Conservation (phyloP, 2,329 filamentous ascomycete genomes). For the Aspergillus tubingensis region DNA sequence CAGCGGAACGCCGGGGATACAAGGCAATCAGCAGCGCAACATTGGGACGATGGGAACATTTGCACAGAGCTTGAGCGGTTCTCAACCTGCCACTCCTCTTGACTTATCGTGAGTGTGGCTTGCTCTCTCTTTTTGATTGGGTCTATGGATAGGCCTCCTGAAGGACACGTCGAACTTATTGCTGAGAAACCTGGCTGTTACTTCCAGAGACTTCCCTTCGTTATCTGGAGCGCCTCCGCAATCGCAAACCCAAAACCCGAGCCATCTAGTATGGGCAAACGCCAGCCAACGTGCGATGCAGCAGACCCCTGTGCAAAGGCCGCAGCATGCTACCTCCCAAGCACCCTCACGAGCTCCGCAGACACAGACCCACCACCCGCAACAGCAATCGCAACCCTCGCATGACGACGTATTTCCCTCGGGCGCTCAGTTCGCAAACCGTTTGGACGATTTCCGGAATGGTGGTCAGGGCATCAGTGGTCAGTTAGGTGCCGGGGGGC, state of each 20-base stretch:
- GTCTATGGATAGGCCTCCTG: background rate
- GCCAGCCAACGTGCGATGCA: conserved; percentile 56
- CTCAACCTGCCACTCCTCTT: conserved; percentile 55
- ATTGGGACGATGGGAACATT: conserved; percentile 56
- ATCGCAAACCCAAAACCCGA: conserved; percentile 53
- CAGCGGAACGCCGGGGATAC: conserved; percentile 54
- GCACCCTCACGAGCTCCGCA: conserved; percentile 44
- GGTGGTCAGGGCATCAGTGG: conserved; percentile 57
- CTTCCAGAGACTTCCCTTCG: conserved; percentile 61
- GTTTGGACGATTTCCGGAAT: conserved; percentile 58
- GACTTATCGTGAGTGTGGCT: conserved; percentile 57
- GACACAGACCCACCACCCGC: conserved; percentile 42
- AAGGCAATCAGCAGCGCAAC: conserved; percentile 53
- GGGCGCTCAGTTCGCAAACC: conserved; percentile 53
- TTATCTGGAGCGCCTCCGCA: conserved; percentile 60
- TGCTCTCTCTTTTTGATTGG: conserved; percentile 1
- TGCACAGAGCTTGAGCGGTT: conserved; percentile 58
- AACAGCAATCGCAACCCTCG: conserved; percentile 48
- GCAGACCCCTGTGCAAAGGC: conserved; percentile 56
- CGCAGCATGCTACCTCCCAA: conserved; percentile 50
- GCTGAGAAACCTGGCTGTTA: conserved; percentile 12
- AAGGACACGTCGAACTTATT: background rate
- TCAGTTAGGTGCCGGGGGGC: conserved; percentile 51
- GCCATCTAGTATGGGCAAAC: conserved; percentile 60
- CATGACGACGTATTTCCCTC: conserved; percentile 52